Evolutionary conservation across 352 stramenopile genomes (phyloP).

Genomic region (Phytophthora ramorum): DNA sequence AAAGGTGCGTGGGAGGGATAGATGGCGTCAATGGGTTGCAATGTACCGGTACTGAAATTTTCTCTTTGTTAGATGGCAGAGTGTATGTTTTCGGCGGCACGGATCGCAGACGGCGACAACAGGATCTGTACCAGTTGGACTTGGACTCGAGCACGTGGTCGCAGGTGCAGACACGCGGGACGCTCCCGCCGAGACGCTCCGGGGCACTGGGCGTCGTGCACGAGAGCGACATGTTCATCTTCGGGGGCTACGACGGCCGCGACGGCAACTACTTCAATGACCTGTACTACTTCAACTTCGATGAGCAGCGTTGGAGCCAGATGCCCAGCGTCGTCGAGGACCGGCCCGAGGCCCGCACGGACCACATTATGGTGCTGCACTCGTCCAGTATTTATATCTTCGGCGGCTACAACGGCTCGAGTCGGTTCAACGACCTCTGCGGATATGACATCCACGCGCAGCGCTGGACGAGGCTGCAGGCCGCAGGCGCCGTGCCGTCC

Average conservation of each 20-base stretch:
- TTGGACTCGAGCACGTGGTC: slow-evolving; percentile 70
- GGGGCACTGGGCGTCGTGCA: slow-evolving; percentile 84
- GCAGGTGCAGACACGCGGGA: slow-evolving; percentile 71
- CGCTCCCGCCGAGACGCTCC: slow-evolving; percentile 72
- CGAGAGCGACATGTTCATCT: slow-evolving; percentile 89
- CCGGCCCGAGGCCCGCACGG: slow-evolving; percentile 78
- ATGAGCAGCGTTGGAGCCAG: slow-evolving; percentile 75
- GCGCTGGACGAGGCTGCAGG: slow-evolving; percentile 60
- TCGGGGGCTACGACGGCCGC: slow-evolving; percentile 90
- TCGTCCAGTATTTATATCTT: slow-evolving; percentile 86
- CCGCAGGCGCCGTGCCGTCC: slow-evolving; percentile 55
- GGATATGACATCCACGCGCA: slow-evolving; percentile 71
- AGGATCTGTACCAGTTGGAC: slow-evolving; percentile 89
- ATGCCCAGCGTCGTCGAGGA: slow-evolving; percentile 72
- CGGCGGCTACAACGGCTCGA: slow-evolving; percentile 87
- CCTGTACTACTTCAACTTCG: slow-evolving; percentile 90
- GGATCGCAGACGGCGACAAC: slow-evolving; percentile 76
- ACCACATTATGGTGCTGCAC: slow-evolving; percentile 90
- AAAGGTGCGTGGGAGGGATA: slow-evolving; percentile 59
- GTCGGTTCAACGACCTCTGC: slow-evolving; percentile 86
- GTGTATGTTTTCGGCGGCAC: slow-evolving; percentile 91
- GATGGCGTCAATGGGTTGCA: too few relatives aligned
- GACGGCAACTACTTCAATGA: slow-evolving; percentile 93
- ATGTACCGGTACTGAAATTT: too few relatives aligned
- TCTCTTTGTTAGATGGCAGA: slow-evolving; percentile 48